phyloP scores from a whole-genome alignment of 1,284 basidiomycete species.

The Marasmius oreades region DNA sequence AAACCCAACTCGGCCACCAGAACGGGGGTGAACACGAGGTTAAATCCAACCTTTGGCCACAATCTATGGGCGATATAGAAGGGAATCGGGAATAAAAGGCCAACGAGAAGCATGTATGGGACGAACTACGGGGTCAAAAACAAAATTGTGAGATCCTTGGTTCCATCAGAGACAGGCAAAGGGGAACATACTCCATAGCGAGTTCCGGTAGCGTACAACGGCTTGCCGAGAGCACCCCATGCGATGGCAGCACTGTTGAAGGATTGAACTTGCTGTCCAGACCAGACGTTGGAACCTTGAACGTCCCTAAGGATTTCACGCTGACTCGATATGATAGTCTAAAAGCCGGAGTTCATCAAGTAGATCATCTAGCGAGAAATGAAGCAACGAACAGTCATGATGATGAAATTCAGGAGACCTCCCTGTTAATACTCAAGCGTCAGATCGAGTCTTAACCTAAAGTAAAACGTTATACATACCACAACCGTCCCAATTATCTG shows the following conservation, averaged over 20 bases:
- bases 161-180: conserved; percentile 22
- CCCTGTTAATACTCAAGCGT: conserved; percentile 5
- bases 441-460: not conserved
- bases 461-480: conserved; percentile 14
- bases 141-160: not conserved
- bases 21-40: conserved; percentile 32
- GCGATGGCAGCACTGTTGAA: conserved; percentile 39
- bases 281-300: conserved; percentile 42
- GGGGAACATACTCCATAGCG: conserved; percentile 29
- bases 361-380: not conserved
- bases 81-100: conserved; percentile 36
- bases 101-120: conserved; percentile 32
- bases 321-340: conserved; percentile 26
- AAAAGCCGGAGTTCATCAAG: not conserved
- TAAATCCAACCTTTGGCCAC: conserved; percentile 32
- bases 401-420: conserved; percentile 23
- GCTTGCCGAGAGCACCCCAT: conserved; percentile 44
- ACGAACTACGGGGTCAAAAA: conserved; percentile 22
- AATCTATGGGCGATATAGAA: conserved; percentile 36
- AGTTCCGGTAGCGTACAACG: conserved; percentile 35
- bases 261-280: conserved; percentile 31
- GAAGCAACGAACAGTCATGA: conserved; percentile 31
- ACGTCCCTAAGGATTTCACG: conserved; percentile 33
- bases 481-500: conserved; percentile 40
- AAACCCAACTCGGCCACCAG: conserved; percentile 32